These are phyloP conservation scores for Zygoascus sp. DNA, from an alignment of 1,139 yeast species.

Conservation along the genomic window DNA sequence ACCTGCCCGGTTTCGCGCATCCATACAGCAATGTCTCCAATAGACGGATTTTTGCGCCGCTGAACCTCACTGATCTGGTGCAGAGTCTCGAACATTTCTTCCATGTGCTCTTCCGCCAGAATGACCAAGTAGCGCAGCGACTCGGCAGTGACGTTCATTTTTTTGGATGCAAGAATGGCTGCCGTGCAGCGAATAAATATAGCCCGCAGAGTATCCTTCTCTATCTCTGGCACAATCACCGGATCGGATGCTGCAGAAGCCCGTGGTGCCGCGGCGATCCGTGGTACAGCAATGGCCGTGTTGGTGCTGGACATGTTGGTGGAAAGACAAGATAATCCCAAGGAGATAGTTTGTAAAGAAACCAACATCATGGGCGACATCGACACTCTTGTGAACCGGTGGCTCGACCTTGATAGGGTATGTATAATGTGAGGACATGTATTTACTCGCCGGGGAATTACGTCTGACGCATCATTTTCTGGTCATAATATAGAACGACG, in stretches of 20 bases:
- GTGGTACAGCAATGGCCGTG: not conserved
- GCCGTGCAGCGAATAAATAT: conserved; percentile 28
- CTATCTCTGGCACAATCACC: not conserved
- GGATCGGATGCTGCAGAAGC: not conserved
- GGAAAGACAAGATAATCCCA: not conserved
- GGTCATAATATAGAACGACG: conserved; percentile 40
- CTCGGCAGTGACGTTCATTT: conserved; percentile 20
- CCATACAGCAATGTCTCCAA: conserved; percentile 52
- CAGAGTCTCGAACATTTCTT: conserved; percentile 44
- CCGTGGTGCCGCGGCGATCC: not conserved
- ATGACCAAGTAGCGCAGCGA: conserved; percentile 34
- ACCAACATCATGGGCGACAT: conserved; percentile 18
- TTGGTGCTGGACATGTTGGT: not conserved
- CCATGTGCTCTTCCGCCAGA: conserved; percentile 47
- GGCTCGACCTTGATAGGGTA: conserved; percentile 46
- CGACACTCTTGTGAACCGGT: conserved; percentile 43
- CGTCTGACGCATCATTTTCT: not conserved
- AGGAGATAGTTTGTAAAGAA: not conserved
- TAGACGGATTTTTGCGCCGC: conserved; percentile 57
- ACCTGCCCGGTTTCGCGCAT: conserved; percentile 45
- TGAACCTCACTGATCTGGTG: conserved; percentile 61
- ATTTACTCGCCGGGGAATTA: too few relatives aligned
- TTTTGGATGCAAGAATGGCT: conserved; percentile 27
- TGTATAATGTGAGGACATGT: too few relatives aligned
- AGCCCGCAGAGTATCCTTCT: conserved; percentile 17